Evolutionary conservation across 305 asterid species (phyloP).

Genomic region (Fraxinus nigra): DNA sequence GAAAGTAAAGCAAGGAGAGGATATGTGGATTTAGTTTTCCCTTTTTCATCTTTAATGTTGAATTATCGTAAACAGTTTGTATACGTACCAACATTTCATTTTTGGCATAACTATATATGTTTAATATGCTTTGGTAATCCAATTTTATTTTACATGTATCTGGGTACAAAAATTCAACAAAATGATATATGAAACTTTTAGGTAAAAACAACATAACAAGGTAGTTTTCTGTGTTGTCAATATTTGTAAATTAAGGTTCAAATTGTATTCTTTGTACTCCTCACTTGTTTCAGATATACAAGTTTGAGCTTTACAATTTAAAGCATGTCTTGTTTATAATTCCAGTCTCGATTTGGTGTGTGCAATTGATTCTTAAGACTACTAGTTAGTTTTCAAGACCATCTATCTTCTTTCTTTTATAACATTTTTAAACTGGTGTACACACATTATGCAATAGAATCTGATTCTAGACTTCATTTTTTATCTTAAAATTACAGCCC

Average conservation of each 20-base stretch:
- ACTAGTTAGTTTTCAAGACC: neutral
- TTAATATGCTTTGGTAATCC: neutral
- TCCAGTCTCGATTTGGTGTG: neutral
- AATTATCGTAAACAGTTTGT: neutral
- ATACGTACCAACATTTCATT: neutral
- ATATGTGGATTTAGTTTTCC: neutral
- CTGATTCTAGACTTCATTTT: slow-evolving; percentile 1
- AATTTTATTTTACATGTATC: neutral
- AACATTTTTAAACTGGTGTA: neutral
- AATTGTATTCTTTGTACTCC: neutral
- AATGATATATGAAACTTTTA: neutral
- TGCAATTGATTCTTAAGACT: neutral
- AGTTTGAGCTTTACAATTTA: neutral
- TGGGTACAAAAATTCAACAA: neutral
- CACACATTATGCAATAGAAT: neutral
- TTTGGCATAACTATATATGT: neutral
- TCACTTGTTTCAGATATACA: neutral
- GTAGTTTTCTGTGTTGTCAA: neutral
- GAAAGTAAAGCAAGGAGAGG: neutral
- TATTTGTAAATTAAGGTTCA: neutral
- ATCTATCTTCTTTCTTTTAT: neutral
- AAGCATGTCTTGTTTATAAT: neutral
- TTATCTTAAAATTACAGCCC: neutral
- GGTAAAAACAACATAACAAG: neutral
- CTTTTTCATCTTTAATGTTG: neutral